These are phyloP conservation scores for Fimicolochytrium jonesii DNA, from an alignment of 192 early-diverging fungal species.

Conservation along the genomic window DNA sequence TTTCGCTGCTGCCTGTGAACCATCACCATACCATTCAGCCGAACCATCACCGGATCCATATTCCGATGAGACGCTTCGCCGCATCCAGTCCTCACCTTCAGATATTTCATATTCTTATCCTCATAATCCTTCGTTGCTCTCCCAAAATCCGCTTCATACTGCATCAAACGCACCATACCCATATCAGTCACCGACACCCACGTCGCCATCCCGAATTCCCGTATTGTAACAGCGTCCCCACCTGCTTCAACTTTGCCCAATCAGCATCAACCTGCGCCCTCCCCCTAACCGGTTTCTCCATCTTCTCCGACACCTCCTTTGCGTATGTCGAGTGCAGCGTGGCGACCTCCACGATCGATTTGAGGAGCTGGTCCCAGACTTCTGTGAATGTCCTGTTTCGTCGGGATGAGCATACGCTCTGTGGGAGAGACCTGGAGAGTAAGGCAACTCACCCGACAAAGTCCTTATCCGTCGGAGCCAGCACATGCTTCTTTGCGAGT, in stretches of 20 bases:
- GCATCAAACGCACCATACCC: background rate
- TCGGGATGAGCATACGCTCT: background rate
- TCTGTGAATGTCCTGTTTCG: conserved; percentile 5
- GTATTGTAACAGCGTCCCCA: no score
- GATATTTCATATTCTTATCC: conserved; percentile 20
- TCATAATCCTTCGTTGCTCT: conserved; percentile 18
- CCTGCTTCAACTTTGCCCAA: conserved; percentile 14
- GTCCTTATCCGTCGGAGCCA: conserved; percentile 5
- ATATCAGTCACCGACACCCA: background rate
- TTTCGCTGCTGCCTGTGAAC: conserved; percentile 14
- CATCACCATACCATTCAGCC: no score
- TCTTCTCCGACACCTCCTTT: conserved; percentile 2
- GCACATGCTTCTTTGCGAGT: conserved; percentile 13
- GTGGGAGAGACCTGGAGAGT: no score
- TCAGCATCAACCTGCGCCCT: conserved; percentile 10
- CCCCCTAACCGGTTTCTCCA: conserved; percentile 11
- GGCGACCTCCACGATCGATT: background rate
- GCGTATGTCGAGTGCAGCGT: conserved; percentile 5
- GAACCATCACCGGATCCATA: no score
- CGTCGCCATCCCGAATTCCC: background rate
- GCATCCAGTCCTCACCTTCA: conserved; percentile 11
- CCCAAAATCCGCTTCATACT: conserved; percentile 17
- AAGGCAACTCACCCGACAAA: background rate
- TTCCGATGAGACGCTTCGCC: no score
- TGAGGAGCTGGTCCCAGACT: conserved; percentile 16